Conservation (phyloP, 306 rosid species). For the Ziziphus jujuba region DNA sequence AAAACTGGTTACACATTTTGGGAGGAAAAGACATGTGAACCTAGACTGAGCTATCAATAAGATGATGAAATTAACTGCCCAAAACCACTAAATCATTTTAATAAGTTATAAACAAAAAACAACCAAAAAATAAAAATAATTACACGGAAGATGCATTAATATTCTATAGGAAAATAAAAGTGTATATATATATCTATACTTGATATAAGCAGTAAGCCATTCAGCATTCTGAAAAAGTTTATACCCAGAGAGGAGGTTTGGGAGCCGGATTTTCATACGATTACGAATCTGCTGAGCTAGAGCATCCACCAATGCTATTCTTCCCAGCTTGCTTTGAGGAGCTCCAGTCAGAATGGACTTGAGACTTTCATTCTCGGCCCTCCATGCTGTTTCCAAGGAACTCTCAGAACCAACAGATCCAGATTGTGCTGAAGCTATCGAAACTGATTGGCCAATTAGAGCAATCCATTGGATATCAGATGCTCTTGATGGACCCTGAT, state of each 20-base stretch:
- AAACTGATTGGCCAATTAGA: slow-evolving; percentile 87
- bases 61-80: too few relatives aligned
- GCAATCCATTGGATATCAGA: slow-evolving; percentile 97
- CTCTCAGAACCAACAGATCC: slow-evolving; percentile 86
- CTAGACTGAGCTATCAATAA: too few relatives aligned
- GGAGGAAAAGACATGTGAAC: not conserved
- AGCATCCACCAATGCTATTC: slow-evolving; percentile 92
- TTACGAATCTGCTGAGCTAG: slow-evolving; percentile 85
- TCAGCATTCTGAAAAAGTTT: slow-evolving; percentile 17
- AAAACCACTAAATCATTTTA: too few relatives aligned
- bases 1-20: not conserved
- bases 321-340: slow-evolving; percentile 91
- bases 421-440: slow-evolving; percentile 92
- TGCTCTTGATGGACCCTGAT: slow-evolving; percentile 87
- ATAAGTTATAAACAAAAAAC: not conserved
- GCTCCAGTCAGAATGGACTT: slow-evolving; percentile 91
- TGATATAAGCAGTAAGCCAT: not conserved
- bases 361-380: slow-evolving; percentile 94
- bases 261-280: slow-evolving; percentile 89
- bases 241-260: slow-evolving; percentile 93
- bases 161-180: too few relatives aligned
- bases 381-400: slow-evolving; percentile 98
- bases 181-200: not conserved
- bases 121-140: not conserved
- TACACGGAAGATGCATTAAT: not conserved